A percentile compares a stretch with the other conserved stretches of the same genome.
Conservation (phyloP, 1,284 basidiomycete genomes). For the Cryptococcus sp. region DNA sequence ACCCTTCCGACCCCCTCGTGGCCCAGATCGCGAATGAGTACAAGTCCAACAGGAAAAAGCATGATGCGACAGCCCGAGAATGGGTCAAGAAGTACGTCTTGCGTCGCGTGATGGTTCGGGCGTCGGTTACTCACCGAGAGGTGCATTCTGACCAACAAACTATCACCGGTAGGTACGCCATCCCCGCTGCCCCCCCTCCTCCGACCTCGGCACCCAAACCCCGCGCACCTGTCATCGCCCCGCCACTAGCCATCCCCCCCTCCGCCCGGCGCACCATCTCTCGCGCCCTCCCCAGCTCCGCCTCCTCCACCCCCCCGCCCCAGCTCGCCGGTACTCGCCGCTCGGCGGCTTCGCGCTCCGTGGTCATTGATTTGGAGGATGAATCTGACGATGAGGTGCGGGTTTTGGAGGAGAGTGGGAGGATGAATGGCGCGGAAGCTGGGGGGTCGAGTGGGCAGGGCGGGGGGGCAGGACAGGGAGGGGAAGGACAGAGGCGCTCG, state of each 20-base stretch:
- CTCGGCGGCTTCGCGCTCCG: no score
- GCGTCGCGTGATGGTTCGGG: neutral
- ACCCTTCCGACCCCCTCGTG: constrained; percentile 61
- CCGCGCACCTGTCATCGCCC: constrained; percentile 2
- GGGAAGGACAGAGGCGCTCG: neutral
- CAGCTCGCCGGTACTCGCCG: constrained; percentile 27
- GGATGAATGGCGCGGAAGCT: constrained; percentile 8
- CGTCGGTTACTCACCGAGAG: neutral
- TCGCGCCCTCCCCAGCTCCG: constrained; percentile 7
- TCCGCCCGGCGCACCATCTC: constrained; percentile 4
- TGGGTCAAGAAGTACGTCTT: constrained; percentile 84
- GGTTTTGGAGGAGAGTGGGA: neutral
- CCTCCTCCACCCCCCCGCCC: constrained; percentile 6
- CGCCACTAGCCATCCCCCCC: constrained; percentile 10
- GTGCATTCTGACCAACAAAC: constrained; percentile 6
- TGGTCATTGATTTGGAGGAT: constrained; percentile 7
- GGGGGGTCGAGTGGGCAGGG: constrained; percentile 2
- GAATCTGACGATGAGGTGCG: constrained; percentile 10
- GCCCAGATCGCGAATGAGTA: constrained; percentile 66
- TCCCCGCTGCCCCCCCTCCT: constrained; percentile 17
- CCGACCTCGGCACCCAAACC: constrained; percentile 5
- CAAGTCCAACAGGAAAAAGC: constrained; percentile 83
- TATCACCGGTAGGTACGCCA: constrained; percentile 40
- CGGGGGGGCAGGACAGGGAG: neutral
- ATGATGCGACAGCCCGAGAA: constrained; percentile 87